Evolutionary conservation across 2,329 filamentous ascomycete species (phyloP).

Genomic region (Fusarium sp.): DNA sequence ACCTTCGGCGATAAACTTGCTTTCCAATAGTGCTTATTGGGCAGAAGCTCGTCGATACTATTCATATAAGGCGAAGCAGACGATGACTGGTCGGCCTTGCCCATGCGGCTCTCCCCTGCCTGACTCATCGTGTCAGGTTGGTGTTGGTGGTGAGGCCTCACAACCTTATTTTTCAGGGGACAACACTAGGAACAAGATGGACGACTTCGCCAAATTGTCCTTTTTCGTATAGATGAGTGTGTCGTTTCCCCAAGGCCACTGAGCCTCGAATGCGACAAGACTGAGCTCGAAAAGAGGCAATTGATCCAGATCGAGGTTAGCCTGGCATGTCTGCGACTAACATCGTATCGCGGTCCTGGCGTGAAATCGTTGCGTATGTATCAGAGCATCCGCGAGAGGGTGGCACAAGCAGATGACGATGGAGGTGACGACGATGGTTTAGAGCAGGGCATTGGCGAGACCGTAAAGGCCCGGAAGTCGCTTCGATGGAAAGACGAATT

Average conservation of each 20-base stretch:
- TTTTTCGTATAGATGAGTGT: neutral
- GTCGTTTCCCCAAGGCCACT: constrained; percentile 4
- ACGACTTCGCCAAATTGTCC: constrained; percentile 29
- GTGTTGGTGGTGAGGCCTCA: constrained; percentile 25
- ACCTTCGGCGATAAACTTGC: constrained; percentile 22
- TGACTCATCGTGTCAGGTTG: constrained; percentile 33
- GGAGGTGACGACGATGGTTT: constrained; percentile 32
- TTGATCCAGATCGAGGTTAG: constrained; percentile 2
- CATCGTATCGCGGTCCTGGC: neutral
- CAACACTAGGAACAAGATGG: constrained; percentile 8
- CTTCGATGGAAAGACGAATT: neutral
- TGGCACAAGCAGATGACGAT: constrained; percentile 41
- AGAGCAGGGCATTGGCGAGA: constrained; percentile 28
- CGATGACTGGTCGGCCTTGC: constrained; percentile 24
- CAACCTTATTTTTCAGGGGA: constrained; percentile 21
- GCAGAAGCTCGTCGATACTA: constrained; percentile 4
- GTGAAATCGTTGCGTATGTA: constrained; percentile 22
- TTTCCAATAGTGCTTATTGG: constrained; percentile 28
- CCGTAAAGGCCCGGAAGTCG: constrained; percentile 9
- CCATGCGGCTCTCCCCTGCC: constrained; percentile 13
- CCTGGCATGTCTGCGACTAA: constrained; percentile 3
- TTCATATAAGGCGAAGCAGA: constrained; percentile 7
- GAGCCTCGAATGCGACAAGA: neutral
- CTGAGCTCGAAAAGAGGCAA: neutral
- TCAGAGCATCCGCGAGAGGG: constrained; percentile 24